Evolutionary conservation across 306 rosid genomes (phyloP).

Genomic region (Corylus heterophylla): DNA sequence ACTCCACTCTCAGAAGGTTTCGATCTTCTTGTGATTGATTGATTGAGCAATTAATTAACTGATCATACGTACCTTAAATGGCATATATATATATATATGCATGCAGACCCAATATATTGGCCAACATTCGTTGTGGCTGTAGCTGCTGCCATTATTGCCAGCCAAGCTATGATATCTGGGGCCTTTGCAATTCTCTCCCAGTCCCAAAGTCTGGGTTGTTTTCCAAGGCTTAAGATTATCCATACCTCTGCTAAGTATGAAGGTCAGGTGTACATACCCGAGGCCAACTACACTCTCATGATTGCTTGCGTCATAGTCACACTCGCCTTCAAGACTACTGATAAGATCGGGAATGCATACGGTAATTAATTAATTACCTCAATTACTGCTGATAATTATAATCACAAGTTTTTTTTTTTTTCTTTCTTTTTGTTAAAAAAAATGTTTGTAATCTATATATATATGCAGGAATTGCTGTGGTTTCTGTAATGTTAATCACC

Average conservation of each 20-base stretch:
- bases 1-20: background rate
- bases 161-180: constrained; percentile 93
- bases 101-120: constrained; percentile 69
- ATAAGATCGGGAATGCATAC: constrained; percentile 74
- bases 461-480: constrained; percentile 68
- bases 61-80: too few species aligned
- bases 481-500: constrained; percentile 67
- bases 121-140: constrained; percentile 81
- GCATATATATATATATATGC: too few species aligned
- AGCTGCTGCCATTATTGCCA: constrained; percentile 77
- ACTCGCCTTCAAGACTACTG: constrained; percentile 66
- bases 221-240: constrained; percentile 76
- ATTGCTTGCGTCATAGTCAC: constrained; percentile 61
- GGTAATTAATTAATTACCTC: constrained; percentile 31
- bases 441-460: too few species aligned
- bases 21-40: background rate
- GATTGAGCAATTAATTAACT: background rate
- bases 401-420: background rate
- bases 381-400: background rate
- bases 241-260: constrained; percentile 69
- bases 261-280: constrained; percentile 86
- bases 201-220: constrained; percentile 69
- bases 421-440: background rate
- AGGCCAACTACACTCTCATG: constrained; percentile 63
- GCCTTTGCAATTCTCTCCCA: constrained; percentile 75